phyloP scores from a whole-genome alignment of 768 basidiomycete species.

The Russula sp. region DNA sequence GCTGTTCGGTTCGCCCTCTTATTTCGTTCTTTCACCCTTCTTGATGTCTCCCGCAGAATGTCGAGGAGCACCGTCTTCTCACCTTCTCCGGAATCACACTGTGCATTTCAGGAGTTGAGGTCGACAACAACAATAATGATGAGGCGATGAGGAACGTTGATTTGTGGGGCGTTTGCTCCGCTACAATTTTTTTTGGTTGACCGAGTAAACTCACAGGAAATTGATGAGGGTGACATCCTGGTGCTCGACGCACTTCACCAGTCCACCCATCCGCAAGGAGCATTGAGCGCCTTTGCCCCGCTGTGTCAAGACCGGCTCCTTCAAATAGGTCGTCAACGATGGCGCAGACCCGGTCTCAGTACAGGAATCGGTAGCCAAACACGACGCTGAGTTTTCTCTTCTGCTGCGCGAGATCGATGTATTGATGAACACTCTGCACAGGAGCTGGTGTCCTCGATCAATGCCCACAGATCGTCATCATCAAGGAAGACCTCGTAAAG shows the following conservation, averaged over 20 bases:
- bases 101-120: conserved; percentile 73
- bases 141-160: too few species aligned
- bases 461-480: background rate
- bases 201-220: too few species aligned
- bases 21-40: conserved; percentile 1
- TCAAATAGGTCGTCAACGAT: background rate
- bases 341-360: background rate
- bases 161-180: too few species aligned
- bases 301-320: background rate
- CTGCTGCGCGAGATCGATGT: background rate
- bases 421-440: background rate
- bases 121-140: too few species aligned
- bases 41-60: conserved; percentile 45
- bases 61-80: conserved; percentile 60
- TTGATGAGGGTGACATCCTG: too few species aligned
- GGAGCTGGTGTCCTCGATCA: background rate
- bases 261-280: background rate
- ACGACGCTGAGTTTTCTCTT: background rate
- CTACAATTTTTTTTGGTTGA: too few species aligned
- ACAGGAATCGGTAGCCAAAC: fast-evolving
- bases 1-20: conserved; percentile 42
- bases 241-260: too few species aligned
- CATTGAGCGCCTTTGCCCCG: background rate
- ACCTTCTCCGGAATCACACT: conserved; percentile 69
- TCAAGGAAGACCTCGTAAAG: background rate